Conservation (phyloP, 495 filamentous ascomycete genomes). For the Penicillium arizonense region DNA sequence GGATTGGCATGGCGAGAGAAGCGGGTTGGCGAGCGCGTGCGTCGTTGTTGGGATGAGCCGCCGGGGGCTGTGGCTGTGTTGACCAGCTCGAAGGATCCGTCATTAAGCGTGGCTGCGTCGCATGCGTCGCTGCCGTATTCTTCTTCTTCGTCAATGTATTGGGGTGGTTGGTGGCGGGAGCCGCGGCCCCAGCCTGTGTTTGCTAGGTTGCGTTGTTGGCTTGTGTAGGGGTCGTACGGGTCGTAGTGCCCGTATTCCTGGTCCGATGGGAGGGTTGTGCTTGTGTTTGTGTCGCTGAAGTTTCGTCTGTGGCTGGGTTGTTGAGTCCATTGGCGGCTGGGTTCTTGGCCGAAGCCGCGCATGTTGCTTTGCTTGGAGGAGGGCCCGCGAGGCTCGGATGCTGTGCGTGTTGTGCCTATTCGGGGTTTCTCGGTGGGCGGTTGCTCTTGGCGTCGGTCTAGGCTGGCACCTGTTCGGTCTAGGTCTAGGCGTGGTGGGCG, state of each 20-base stretch:
- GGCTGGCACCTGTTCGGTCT: slow-evolving; percentile 30
- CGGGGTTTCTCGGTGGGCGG: slow-evolving; percentile 37
- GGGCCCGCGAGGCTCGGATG: slow-evolving; percentile 52
- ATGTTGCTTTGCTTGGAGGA: slow-evolving; percentile 22
- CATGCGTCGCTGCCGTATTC: slow-evolving; percentile 66
- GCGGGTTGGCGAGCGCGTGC: slow-evolving; percentile 29
- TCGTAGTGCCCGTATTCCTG: slow-evolving; percentile 61
- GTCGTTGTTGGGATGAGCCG: slow-evolving; percentile 17
- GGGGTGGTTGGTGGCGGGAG: slow-evolving; percentile 41
- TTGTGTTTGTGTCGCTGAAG: slow-evolving; percentile 33
- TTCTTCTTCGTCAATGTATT: slow-evolving; percentile 72
- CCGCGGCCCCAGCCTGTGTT: slow-evolving; percentile 35
- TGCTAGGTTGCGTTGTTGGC: slow-evolving; percentile 15
- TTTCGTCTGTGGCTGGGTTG: slow-evolving; percentile 29
- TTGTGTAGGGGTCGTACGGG: slow-evolving; percentile 67
- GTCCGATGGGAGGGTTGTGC: slow-evolving; percentile 14
- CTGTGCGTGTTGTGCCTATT: slow-evolving; percentile 53
- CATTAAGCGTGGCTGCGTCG: slow-evolving; percentile 59
- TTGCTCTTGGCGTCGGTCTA: slow-evolving; percentile 23
- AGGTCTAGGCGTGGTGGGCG: slow-evolving; percentile 43
- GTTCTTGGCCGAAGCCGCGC: slow-evolving; percentile 21
- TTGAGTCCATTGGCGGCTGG: slow-evolving; percentile 17
- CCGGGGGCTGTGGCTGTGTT: slow-evolving; percentile 17
- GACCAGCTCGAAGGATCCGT: slow-evolving; percentile 84
- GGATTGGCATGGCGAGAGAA: slow-evolving; percentile 30